A percentile compares a stretch with the other conserved stretches of the same genome.
Evolutionary conservation across 75 land plant species (phyloP).

Genomic region (Azolla pinnata): DNA sequence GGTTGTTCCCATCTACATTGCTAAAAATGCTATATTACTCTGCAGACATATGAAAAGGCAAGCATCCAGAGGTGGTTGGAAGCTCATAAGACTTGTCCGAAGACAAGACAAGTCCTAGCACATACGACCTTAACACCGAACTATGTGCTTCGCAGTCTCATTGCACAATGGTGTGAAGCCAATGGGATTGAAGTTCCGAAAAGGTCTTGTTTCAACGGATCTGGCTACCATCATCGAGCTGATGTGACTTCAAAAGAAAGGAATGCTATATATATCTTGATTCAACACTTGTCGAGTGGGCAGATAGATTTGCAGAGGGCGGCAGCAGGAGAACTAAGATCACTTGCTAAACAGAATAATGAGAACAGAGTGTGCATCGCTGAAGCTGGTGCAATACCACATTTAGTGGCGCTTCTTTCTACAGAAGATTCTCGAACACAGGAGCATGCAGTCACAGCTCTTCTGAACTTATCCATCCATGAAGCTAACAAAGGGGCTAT

Average conservation of each 20-base stretch:
- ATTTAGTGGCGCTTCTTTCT: slow-evolving; percentile 50
- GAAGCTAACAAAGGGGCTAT: slow-evolving; percentile 68
- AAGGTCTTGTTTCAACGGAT: slow-evolving; percentile 16
- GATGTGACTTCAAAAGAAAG: slow-evolving; percentile 30
- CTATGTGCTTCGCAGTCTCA: slow-evolving; percentile 66
- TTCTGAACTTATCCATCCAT: slow-evolving; percentile 75
- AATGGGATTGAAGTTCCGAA: slow-evolving; percentile 61
- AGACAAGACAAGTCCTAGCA: slow-evolving; percentile 52
- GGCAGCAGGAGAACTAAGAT: slow-evolving; percentile 71
- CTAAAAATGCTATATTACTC: neutral
- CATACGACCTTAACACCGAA: slow-evolving; percentile 69
- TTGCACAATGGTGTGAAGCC: slow-evolving; percentile 73
- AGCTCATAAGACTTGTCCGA: slow-evolving; percentile 56
- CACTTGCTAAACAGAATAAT: slow-evolving; percentile 69
- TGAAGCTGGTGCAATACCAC: slow-evolving; percentile 80
- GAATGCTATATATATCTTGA: slow-evolving; percentile 25
- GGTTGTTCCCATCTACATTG: neutral
- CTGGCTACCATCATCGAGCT: slow-evolving; percentile 8
- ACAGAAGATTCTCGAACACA: slow-evolving; percentile 56
- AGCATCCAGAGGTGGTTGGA: slow-evolving; percentile 90
- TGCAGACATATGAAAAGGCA: slow-evolving; percentile 83
- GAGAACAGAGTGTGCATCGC: slow-evolving; percentile 80
- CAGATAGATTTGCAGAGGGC: slow-evolving; percentile 55
- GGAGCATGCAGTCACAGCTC: slow-evolving; percentile 93
- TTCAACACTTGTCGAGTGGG: slow-evolving; percentile 30